phyloP scores from a whole-genome alignment of 2,329 filamentous ascomycete species.

The Penicillium expansum region DNA sequence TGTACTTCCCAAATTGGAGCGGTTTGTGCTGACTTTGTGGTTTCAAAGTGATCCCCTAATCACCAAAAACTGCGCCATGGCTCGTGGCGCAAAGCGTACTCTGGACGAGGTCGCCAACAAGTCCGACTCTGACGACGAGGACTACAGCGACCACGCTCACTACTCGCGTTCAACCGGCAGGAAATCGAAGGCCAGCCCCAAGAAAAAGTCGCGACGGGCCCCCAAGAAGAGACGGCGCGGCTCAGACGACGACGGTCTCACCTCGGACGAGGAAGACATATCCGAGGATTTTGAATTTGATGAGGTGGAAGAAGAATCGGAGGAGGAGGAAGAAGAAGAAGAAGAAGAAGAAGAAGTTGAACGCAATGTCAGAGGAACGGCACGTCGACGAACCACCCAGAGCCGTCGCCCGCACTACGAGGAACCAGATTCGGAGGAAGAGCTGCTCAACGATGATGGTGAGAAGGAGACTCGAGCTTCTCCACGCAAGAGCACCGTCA shows the following conservation, averaged over 20 bases:
- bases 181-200: slow-evolving; percentile 29
- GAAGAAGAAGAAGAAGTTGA: slow-evolving; percentile 46
- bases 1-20: neutral
- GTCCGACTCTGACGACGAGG: slow-evolving; percentile 47
- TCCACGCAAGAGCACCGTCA: slow-evolving; percentile 26
- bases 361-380: slow-evolving; percentile 57
- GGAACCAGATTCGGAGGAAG: slow-evolving; percentile 46
- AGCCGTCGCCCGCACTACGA: slow-evolving; percentile 57
- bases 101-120: slow-evolving; percentile 44
- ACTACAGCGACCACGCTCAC: slow-evolving; percentile 42
- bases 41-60: slow-evolving; percentile 6
- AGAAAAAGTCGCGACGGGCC: slow-evolving; percentile 34
- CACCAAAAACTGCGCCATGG: slow-evolving; percentile 27
- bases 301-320: slow-evolving; percentile 44
- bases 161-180: slow-evolving; percentile 27
- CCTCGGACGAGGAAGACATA: slow-evolving; percentile 38
- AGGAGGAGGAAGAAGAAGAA: slow-evolving; percentile 43
- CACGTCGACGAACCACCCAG: slow-evolving; percentile 53
- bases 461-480: slow-evolving; percentile 16
- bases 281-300: slow-evolving; percentile 45
- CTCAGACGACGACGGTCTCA: slow-evolving; percentile 46
- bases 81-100: slow-evolving; percentile 38
- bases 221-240: slow-evolving; percentile 45
- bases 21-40: slow-evolving; percentile 4
- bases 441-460: slow-evolving; percentile 23